Evolutionary conservation across 2,329 filamentous ascomycete genomes (phyloP), one percentile per base, ranked within the genome.

Genomic region (Aureobasidium sp.): DNA sequence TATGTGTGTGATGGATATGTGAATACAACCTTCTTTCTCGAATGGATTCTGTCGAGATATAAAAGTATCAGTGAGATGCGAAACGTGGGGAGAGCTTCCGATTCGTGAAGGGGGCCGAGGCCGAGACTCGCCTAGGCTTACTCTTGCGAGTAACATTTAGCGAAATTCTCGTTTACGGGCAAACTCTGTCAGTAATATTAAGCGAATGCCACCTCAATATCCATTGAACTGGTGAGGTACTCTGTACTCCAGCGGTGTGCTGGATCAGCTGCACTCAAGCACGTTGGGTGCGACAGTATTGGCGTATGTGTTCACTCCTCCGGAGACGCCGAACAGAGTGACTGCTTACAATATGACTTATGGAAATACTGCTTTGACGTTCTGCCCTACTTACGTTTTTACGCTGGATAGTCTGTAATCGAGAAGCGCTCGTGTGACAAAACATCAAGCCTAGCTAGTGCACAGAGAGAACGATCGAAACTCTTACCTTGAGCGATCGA

Each of bases 121-220:
- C 38, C 47, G 59, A 29, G 25, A 62, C 47, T 62, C 59, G 59
- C 59, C 59, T 62, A 47, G 59, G 47, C 47, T 62, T 53, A 62
- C 59, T 43, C 36, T 62, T 62, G 38, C 38, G 27, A 42, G 59
- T 51, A 61, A 62, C 47, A 62, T 62, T 53, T 42, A 62, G 59
- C 59, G 59, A 62, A 20, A 43, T 38, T 1, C 20, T 40, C 58
- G 31, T 61, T 40, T 61, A 18, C 11, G n/a, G 20, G 10, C 43
- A 50, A 50, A 48, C 45, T 50, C 33, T 42, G 59, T 40, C 36
- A 33, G 51, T 55, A 53, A 62, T 53, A 36, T 51, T 62, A 62
- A 51, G 58, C 56, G 56, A 60, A 42, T 25, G 29, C 6, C 15
- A 33, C 40, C 27, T 33, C 20, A 20, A 42, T 31, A 4, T 58